Conservation (phyloP, 768 basidiomycete species). For the Lactifluus piperatus region DNA sequence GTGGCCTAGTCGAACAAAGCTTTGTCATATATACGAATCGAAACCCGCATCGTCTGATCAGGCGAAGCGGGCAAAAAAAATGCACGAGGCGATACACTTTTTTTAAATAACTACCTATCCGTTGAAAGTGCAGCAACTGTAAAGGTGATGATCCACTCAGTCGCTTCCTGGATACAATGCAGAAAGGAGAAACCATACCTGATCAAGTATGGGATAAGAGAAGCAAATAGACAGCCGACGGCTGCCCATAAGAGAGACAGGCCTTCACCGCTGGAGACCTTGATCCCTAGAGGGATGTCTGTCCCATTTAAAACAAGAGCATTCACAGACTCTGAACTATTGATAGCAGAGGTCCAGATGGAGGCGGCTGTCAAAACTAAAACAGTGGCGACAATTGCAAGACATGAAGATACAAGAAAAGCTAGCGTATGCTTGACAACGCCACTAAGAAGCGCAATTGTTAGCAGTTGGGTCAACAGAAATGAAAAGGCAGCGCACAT, state of each 20-base stretch:
- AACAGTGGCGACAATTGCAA: slow-evolving; percentile 50
- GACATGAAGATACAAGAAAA: slow-evolving; percentile 58
- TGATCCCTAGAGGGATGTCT: slow-evolving; percentile 48
- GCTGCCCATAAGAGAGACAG: slow-evolving; percentile 68
- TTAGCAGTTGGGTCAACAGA: slow-evolving; percentile 1
- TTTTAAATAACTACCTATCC: slow-evolving; percentile 32
- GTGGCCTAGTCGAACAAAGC: slow-evolving; percentile 1
- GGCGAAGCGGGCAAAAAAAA: not conserved
- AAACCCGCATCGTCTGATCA: not conserved
- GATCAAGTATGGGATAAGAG: slow-evolving; percentile 67
- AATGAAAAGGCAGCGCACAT: slow-evolving; percentile 39
- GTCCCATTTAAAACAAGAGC: slow-evolving; percentile 33
- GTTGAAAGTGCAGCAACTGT: slow-evolving; percentile 76
- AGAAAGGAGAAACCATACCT: slow-evolving; percentile 39
- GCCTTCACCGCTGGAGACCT: slow-evolving; percentile 51
- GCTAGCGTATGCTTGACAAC: slow-evolving; percentile 53
- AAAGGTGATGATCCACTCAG: not conserved
- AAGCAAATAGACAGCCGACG: slow-evolving; percentile 55
- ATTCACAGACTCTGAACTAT: slow-evolving; percentile 55
- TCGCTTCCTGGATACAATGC: not conserved
- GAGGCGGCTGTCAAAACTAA: slow-evolving; percentile 60
- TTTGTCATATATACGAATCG: not conserved
- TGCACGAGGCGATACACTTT: not conserved
- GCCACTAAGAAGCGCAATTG: slow-evolving; percentile 37
- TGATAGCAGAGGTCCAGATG: slow-evolving; percentile 72